Evolutionary conservation across 192 early-diverging fungal genomes (phyloP), one percentile per base, ranked within the genome.

Genomic region (Chytriomyces hyalinus): DNA sequence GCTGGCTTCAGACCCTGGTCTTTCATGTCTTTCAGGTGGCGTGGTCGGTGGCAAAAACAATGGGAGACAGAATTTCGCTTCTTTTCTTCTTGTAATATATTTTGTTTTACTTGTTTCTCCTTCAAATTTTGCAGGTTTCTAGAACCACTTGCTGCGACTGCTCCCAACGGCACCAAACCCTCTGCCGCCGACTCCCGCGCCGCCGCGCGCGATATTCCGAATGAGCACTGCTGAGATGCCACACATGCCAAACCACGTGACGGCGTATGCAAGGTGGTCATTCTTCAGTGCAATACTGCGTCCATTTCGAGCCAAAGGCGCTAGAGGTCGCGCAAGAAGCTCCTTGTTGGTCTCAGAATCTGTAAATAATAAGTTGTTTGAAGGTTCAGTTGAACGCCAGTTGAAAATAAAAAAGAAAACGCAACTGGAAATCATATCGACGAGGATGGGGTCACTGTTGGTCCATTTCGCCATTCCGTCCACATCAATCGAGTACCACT

Each of bases 401-500:
- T 78, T 45, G 74, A 9, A 6, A 24, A 28, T 5, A 9, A 75
- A 15, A n/a, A 20, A 45, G 51, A 67, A 36, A 71, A 50, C 67
- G 49, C 22, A 57, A 81, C 90, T 88, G 73, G 88, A 85, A n/a
- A 92, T 85, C 65, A 86, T 83, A 76, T 97, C 95, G 6, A 97
- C 77, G n/a, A 96, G 75, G 0, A 96, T 79, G 20, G 92, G 88
- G 63, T 92, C 87, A 11, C 93, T 84, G 36, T 83, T 77, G 0
- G 89, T 85, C 68, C 84, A 80, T 62, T 89, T 75, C 28, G 92
- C 86, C 94, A 97, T 97, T 15, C 85, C 87, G 6, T 89, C 86
- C 48, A 94, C 61, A 81, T 97, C 93, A 17, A 91, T 67, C 73
- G 88, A 93, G 80, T 89, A 94, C 96, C 96, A 97, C 79, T 93